Evolutionary conservation across 352 stramenopile genomes (phyloP).

Genomic region (Globisporangium spiculum): DNA sequence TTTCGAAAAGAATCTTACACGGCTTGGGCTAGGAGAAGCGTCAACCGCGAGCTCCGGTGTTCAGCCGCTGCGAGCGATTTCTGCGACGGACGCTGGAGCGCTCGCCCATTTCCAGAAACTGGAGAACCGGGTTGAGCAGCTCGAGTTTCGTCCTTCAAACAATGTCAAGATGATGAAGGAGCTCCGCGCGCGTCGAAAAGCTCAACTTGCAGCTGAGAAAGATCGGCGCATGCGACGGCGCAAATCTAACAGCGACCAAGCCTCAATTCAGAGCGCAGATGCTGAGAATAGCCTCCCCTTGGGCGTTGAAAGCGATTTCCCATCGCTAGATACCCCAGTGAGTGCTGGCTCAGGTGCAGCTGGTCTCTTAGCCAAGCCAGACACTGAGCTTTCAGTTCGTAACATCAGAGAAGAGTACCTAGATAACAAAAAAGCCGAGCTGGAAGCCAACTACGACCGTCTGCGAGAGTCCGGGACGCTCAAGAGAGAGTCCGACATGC

Average conservation of each 20-base stretch:
- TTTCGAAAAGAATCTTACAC: slow-evolving; percentile 69
- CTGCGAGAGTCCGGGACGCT: slow-evolving; percentile 32
- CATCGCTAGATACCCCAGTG: no score
- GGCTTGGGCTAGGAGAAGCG: slow-evolving; percentile 37
- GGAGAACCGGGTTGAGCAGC: slow-evolving; percentile 42
- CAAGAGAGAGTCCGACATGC: slow-evolving; percentile 35
- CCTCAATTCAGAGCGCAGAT: not conserved
- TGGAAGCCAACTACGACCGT: slow-evolving; percentile 49
- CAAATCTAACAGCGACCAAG: slow-evolving; percentile 37
- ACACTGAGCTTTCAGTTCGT: not conserved
- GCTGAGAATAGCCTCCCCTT: not conserved
- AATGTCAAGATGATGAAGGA: slow-evolving; percentile 87
- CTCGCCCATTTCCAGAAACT: slow-evolving; percentile 42
- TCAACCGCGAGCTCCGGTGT: slow-evolving; percentile 18
- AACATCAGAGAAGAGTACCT: slow-evolving; percentile 39
- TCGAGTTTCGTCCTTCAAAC: slow-evolving; percentile 70
- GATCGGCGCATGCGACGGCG: slow-evolving; percentile 52
- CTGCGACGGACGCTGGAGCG: slow-evolving; percentile 32
- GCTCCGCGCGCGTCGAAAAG: slow-evolving; percentile 57
- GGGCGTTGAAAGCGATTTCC: not conserved
- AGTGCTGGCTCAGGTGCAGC: no score
- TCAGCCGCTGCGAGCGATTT: slow-evolving; percentile 34
- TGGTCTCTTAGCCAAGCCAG: not conserved
- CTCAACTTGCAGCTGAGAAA: slow-evolving; percentile 64
- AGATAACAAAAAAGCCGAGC: slow-evolving; percentile 31